Percentiles rank a stretch among this genome's conserved stretches.
Evolutionary conservation across 202 grass and related monocot genomes (phyloP).

Genomic region (Panicum virgatum): DNA sequence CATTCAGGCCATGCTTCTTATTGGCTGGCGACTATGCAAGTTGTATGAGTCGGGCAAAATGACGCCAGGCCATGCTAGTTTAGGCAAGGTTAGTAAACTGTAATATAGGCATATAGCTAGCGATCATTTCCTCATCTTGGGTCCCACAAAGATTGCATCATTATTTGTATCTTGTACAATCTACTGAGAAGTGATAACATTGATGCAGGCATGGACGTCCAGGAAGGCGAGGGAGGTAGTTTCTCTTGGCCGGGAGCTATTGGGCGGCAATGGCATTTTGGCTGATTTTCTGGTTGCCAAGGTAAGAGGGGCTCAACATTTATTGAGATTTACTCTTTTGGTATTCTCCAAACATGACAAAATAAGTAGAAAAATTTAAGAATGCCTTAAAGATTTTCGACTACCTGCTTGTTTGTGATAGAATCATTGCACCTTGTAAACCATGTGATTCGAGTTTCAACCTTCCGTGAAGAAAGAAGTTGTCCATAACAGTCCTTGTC

Average conservation of each 20-base stretch:
- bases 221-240: conserved; percentile 79
- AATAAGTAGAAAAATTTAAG: neutral
- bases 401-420: neutral
- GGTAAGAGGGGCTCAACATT: conserved; percentile 41
- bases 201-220: conserved; percentile 77
- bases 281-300: conserved; percentile 98
- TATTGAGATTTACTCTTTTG: neutral
- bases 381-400: neutral
- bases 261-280: conserved; percentile 96
- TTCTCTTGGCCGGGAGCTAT: conserved; percentile 83
- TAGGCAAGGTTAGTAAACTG: conserved; percentile 76
- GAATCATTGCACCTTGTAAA: neutral
- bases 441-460: neutral
- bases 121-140: neutral
- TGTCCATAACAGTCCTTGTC: neutral
- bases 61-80: conserved; percentile 86
- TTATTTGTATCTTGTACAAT: neutral
- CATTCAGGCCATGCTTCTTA: conserved; percentile 90
- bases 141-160: neutral
- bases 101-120: neutral
- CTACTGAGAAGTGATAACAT: neutral
- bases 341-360: neutral
- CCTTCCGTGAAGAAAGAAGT: neutral
- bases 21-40: conserved; percentile 96
- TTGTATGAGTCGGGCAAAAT: conserved; percentile 95